Conservation (phyloP, 305 asterid genomes). For the Fraxinus nigra region DNA sequence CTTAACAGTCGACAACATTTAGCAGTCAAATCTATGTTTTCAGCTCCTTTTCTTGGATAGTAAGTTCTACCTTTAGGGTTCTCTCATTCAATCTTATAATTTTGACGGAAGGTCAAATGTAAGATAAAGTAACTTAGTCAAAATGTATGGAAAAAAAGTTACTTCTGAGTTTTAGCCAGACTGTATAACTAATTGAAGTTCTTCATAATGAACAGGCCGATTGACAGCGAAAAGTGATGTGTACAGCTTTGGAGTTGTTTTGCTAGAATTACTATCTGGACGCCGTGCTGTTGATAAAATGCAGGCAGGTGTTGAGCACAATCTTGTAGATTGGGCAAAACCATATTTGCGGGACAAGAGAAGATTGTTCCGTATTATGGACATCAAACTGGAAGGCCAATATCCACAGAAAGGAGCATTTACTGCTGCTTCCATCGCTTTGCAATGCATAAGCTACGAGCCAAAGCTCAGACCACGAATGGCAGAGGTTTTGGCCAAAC, state of each 20-base stretch:
- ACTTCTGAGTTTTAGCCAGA: neutral
- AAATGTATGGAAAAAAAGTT: neutral
- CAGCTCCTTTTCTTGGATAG: neutral
- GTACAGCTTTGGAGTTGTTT: conserved; percentile 55
- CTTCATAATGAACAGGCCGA: conserved; percentile 34
- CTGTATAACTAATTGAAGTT: neutral
- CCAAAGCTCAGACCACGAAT: conserved; percentile 45
- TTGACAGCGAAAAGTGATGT: conserved; percentile 49
- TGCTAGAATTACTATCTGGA: conserved; percentile 47
- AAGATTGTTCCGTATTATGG: conserved; percentile 48
- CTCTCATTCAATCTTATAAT: neutral
- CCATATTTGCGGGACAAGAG: conserved; percentile 51
- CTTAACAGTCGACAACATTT: neutral
- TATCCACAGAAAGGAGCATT: conserved; percentile 53
- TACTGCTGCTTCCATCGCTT: conserved; percentile 39
- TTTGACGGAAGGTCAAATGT: neutral
- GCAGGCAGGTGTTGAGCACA: conserved; percentile 40
- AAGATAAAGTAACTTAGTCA: neutral
- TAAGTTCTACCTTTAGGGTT: neutral
- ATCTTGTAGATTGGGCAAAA: conserved; percentile 55
- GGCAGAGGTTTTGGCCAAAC: conserved; percentile 39
- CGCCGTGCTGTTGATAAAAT: conserved; percentile 47
- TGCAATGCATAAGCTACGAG: conserved; percentile 38
- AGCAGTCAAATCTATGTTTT: neutral
- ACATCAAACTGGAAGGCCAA: conserved; percentile 49